These are phyloP conservation scores for Syzygium grande DNA, from an alignment of 345 rosid genomes.

Conservation along the genomic window DNA sequence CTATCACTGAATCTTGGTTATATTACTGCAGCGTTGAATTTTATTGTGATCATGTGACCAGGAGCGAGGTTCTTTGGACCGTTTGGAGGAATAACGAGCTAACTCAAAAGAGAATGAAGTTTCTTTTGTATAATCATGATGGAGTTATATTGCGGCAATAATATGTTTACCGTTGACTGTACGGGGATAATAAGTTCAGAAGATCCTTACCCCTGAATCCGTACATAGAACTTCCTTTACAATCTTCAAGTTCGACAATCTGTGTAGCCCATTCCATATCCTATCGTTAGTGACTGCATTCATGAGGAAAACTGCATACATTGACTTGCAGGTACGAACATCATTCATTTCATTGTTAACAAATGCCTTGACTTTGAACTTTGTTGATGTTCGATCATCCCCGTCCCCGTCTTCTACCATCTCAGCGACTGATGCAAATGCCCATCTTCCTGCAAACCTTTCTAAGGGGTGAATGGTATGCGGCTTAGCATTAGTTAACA, in stretches of 20 bases:
- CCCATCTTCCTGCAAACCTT: conserved; percentile 5
- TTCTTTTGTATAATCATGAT: background rate
- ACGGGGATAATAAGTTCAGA: background rate
- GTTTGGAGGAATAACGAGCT: background rate
- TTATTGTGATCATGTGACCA: too few relatives aligned
- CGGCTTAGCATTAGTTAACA: background rate
- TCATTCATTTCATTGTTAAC: background rate
- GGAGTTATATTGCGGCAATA: background rate
- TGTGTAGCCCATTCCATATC: background rate
- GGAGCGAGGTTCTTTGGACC: too few relatives aligned
- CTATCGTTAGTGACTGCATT: background rate
- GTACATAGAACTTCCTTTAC: background rate
- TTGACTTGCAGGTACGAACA: background rate
- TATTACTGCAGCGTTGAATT: background rate
- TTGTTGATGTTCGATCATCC: background rate
- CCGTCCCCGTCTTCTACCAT: background rate
- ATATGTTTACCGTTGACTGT: background rate
- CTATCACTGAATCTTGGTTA: background rate
- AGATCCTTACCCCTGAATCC: background rate
- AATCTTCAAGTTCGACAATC: background rate
- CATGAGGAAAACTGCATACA: background rate
- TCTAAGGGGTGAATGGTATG: background rate
- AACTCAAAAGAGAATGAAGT: background rate
- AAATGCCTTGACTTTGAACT: background rate
- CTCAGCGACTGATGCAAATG: background rate